These are phyloP conservation scores for Leishmania turanica DNA, from an alignment of 208 protist genomes.

Conservation along the genomic window DNA sequence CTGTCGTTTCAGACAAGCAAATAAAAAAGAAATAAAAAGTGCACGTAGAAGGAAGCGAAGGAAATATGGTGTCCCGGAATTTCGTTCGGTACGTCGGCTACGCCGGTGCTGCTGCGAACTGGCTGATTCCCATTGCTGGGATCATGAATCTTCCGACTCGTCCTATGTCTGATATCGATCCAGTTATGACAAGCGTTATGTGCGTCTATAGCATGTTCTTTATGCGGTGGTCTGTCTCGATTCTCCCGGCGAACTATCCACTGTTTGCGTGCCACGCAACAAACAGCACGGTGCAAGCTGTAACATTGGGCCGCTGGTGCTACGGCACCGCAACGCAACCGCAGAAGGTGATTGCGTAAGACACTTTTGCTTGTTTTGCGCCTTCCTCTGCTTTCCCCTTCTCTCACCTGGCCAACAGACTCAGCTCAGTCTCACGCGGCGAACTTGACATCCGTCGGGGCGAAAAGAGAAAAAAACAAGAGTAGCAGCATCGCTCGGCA, in stretches of 20 bases:
- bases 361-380: not conserved
- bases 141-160: slow-evolving; percentile 86
- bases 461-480: not conserved
- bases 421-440: not conserved
- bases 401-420: not conserved
- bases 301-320: slow-evolving; percentile 54
- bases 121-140: slow-evolving; percentile 89
- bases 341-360: slow-evolving; percentile 33
- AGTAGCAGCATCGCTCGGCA: not conserved
- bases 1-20: not conserved
- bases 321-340: slow-evolving; percentile 24
- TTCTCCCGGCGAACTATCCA: slow-evolving; percentile 87
- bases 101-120: slow-evolving; percentile 84
- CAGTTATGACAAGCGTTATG: slow-evolving; percentile 79
- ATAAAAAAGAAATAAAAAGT: not conserved
- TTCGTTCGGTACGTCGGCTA: slow-evolving; percentile 82
- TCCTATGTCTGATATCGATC: slow-evolving; percentile 81
- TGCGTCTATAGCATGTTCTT: slow-evolving; percentile 83
- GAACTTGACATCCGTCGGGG: not conserved
- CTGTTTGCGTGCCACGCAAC: slow-evolving; percentile 85
- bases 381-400: not conserved
- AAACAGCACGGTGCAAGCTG: slow-evolving; percentile 75
- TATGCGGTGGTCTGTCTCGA: slow-evolving; percentile 84
- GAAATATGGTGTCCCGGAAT: slow-evolving; percentile 70
- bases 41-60: not conserved